Evolutionary conservation across 352 stramenopile genomes (phyloP), one percentile per base, ranked within the genome.

Genomic region (Phytophthora podocarpi): DNA sequence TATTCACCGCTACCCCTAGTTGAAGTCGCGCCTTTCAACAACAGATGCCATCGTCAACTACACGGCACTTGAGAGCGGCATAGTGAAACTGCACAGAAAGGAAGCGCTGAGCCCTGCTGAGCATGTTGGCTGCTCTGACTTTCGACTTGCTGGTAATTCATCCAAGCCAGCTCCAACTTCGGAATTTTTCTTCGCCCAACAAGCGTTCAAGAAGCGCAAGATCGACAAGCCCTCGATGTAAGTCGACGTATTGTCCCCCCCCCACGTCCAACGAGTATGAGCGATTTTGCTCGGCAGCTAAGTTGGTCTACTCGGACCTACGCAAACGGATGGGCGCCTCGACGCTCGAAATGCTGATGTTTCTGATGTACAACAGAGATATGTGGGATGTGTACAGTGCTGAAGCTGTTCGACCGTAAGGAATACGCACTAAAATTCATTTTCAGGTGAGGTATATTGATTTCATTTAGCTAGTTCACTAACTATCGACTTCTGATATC

Each of bases 331-430:
- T 71, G 55, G 63, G 55, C 6, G 9, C 45, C 23, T 45, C 55
- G 4, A 71, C 63, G 15, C 36, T 71, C 0, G 56, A 67, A 23
- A 59, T 59, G 5, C n/a, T n/a, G n/a, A 59, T 67, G 55, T 46
- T 50, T 2, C 20, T 59, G 11, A 37, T 56, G 48, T 35, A 36
- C 35, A 56, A 47, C 36, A 50, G 35, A 20, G 40, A 37, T 30
- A 62, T 62, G 20, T 62, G 41, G 39, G 53, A 62, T 23, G 42
- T 53, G 5, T 62, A 62, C 41, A 60, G 15, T 24, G 51, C 30
- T 42, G 39, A 52, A 49, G 16, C 51, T 4, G 16, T 51, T 13
- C 27, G 18, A 36, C 35, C 48, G 46, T 54, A 54, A n/a, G 23
- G 21, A n/a, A 23, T 42, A 26, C 16, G 35, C 35, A 26, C 4